Conservation (phyloP, 805 yeast species). For the Saturnispora diversa region DNA sequence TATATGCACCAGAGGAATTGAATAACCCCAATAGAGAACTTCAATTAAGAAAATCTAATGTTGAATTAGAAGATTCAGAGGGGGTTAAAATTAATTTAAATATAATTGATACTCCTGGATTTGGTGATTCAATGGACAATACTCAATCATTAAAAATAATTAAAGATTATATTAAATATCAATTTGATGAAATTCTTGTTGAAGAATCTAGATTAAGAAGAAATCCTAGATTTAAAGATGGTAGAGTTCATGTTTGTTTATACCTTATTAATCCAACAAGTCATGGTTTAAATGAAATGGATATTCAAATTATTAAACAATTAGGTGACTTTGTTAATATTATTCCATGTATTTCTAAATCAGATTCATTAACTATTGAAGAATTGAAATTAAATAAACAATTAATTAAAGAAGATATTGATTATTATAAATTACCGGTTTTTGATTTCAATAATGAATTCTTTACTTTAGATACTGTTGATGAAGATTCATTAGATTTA, state of each 20-base stretch:
- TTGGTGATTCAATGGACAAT: constrained; percentile 68
- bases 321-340: constrained; percentile 70
- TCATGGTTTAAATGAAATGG: constrained; percentile 63
- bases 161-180: constrained; percentile 74
- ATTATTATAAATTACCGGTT: constrained; percentile 59
- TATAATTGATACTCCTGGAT: constrained; percentile 77
- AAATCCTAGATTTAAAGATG: constrained; percentile 79
- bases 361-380: constrained; percentile 65
- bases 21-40: constrained; percentile 41
- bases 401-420: constrained; percentile 70
- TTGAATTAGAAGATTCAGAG: constrained; percentile 80
- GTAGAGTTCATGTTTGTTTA: constrained; percentile 70
- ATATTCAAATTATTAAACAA: constrained; percentile 60
- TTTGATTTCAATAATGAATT: constrained; percentile 69
- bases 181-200: constrained; percentile 71
- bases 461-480: constrained; percentile 24
- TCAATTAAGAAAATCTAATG: constrained; percentile 66
- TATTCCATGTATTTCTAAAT: constrained; percentile 73
- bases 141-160: constrained; percentile 57
- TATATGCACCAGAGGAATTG: constrained; percentile 39
- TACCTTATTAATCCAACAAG: constrained; percentile 68
- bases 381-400: constrained; percentile 69
- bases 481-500: constrained; percentile 27
- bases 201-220: constrained; percentile 78
- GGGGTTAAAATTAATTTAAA: constrained; percentile 74